Percentiles rank a stretch among this genome's conserved stretches.
phyloP scores from a whole-genome alignment of 768 basidiomycete species.

The Punctularia strigosozonata region DNA sequence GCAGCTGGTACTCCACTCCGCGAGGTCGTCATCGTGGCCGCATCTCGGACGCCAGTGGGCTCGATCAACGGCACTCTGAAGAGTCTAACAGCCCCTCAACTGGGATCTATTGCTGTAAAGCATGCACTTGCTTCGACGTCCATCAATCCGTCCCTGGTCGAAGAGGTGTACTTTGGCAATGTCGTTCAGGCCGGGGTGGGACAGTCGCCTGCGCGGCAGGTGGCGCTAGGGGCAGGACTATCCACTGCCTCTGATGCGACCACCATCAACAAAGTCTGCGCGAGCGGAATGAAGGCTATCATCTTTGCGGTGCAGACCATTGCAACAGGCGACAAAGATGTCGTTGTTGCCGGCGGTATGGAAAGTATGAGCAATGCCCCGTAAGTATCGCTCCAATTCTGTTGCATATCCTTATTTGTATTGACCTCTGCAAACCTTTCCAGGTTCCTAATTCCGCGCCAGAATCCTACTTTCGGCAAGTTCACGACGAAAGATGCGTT shows the following conservation, averaged over 20 bases:
- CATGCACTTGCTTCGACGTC: constrained; percentile 65
- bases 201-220: constrained; percentile 85
- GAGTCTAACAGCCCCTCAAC: constrained; percentile 68
- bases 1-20: no score
- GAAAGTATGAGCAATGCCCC: constrained; percentile 94
- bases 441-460: constrained; percentile 64
- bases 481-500: constrained; percentile 71
- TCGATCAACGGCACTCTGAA: constrained; percentile 78
- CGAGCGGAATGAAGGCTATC: constrained; percentile 84
- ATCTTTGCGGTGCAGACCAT: constrained; percentile 81
- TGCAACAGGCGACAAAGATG: constrained; percentile 60
- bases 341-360: constrained; percentile 86
- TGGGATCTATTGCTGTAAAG: constrained; percentile 71
- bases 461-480: constrained; percentile 69
- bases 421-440: constrained; percentile 2
- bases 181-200: constrained; percentile 88
- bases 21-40: constrained; percentile 78
- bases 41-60: constrained; percentile 78
- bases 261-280: constrained; percentile 94
- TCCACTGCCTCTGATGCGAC: constrained; percentile 75
- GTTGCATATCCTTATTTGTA: not conserved
- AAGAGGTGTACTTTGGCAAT: constrained; percentile 88
- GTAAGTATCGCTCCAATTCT: constrained; percentile 32
- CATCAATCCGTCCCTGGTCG: constrained; percentile 58
- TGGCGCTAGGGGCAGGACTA: constrained; percentile 70